phyloP scores from a whole-genome alignment of 2,329 filamentous ascomycete species.

The Fusarium paranaense region DNA sequence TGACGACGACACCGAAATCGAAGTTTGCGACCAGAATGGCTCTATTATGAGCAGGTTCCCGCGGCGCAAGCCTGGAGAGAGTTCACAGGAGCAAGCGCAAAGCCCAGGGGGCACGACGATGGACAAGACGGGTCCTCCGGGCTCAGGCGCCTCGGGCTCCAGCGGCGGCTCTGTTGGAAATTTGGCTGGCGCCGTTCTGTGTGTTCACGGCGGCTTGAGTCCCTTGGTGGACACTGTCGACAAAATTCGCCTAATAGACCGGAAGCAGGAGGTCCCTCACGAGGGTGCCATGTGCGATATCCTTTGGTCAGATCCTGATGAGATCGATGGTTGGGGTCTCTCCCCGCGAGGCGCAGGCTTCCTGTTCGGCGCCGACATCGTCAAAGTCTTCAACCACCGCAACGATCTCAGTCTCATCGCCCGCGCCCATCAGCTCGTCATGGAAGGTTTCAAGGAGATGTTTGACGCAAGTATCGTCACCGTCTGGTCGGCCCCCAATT shows the following conservation, averaged over 20 bases:
- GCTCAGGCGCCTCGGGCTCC: slow-evolving; percentile 80
- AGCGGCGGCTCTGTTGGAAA: slow-evolving; percentile 74
- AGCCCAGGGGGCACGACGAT: slow-evolving; percentile 44
- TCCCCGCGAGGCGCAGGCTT: slow-evolving; percentile 95
- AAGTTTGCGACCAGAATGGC: slow-evolving; percentile 88
- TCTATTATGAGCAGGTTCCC: slow-evolving; percentile 80
- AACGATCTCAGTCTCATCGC: slow-evolving; percentile 95
- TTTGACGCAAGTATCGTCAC: slow-evolving; percentile 96
- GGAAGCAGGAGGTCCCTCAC: slow-evolving; percentile 98
- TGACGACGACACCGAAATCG: slow-evolving; percentile 87
- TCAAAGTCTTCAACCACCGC: slow-evolving; percentile 93
- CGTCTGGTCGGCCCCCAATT: slow-evolving; percentile 98
- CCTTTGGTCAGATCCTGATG: slow-evolving; percentile 97
- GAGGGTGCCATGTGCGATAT: slow-evolving; percentile 99
- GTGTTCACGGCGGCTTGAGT: slow-evolving; percentile 93
- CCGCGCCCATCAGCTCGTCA: slow-evolving; percentile 95
- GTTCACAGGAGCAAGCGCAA: slow-evolving; percentile 43
- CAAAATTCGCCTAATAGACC: slow-evolving; percentile 93
- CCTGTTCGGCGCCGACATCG: slow-evolving; percentile 94
- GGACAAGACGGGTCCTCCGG: slow-evolving; percentile 74
- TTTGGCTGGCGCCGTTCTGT: slow-evolving; percentile 86
- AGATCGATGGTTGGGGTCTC: slow-evolving; percentile 96
- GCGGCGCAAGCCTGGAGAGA: slow-evolving; percentile 55
- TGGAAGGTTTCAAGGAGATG: slow-evolving; percentile 99
- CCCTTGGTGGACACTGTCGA: slow-evolving; percentile 94